Conservation (phyloP, 345 rosid species). For the Rhodamnia argentea region DNA sequence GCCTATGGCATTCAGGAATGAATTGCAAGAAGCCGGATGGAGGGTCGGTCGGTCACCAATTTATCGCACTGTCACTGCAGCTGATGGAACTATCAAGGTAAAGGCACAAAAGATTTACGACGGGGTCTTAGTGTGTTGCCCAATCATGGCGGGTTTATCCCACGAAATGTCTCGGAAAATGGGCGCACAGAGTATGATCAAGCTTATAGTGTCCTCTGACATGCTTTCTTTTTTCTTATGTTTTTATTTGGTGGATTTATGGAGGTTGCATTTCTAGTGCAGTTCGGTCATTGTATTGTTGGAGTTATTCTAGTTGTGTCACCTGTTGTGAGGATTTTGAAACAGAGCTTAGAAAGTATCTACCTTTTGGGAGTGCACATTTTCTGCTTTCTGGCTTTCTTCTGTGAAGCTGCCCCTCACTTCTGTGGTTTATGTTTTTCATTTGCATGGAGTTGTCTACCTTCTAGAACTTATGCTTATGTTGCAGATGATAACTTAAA, state of each 20-base stretch:
- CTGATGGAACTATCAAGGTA: constrained; percentile 97
- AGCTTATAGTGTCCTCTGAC: background rate
- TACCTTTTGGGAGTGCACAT: background rate
- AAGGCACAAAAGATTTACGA: background rate
- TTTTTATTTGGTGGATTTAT: background rate
- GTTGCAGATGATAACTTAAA: background rate
- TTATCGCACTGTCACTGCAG: constrained; percentile 56
- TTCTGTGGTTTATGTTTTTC: background rate
- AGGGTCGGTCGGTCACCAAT: constrained; percentile 74
- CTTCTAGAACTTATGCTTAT: background rate
- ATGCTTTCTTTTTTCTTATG: background rate
- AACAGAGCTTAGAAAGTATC: background rate
- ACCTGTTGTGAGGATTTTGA: background rate
- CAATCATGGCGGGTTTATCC: background rate
- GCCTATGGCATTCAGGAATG: constrained; percentile 75
- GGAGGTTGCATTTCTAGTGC: background rate
- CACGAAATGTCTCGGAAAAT: background rate
- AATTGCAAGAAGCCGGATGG: constrained; percentile 80
- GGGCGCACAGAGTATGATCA: background rate
- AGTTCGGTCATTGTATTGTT: background rate
- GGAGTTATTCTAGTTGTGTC: background rate
- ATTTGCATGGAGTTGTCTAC: background rate
- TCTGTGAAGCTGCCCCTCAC: background rate
- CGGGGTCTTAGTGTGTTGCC: background rate
- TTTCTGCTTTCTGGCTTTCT: background rate